Evolutionary conservation across 1,284 basidiomycete genomes (phyloP).

Genomic region (Ustilago lituana): DNA sequence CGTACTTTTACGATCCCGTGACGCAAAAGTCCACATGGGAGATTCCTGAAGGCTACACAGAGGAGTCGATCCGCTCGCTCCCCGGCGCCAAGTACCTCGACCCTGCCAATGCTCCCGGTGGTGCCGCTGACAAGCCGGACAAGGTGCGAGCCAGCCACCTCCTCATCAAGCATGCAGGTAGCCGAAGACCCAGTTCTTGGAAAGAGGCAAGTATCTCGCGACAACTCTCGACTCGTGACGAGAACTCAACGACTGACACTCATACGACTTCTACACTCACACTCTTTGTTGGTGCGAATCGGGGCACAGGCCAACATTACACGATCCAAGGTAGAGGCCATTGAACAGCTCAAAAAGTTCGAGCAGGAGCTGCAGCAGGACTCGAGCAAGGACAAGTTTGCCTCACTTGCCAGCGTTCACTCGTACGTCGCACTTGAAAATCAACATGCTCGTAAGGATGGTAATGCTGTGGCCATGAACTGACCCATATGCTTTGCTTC

Average conservation of each 20-base stretch:
- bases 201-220: constrained; percentile 50
- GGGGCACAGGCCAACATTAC: constrained; percentile 80
- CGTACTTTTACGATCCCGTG: constrained; percentile 86
- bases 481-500: no score
- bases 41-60: constrained; percentile 75
- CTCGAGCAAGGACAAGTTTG: constrained; percentile 56
- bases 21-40: constrained; percentile 86
- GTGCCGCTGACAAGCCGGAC: constrained; percentile 62
- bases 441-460: no score
- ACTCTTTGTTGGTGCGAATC: no score
- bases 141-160: constrained; percentile 93
- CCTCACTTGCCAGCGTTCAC: constrained; percentile 54
- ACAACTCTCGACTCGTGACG: no score
- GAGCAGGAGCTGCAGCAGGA: constrained; percentile 50
- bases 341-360: constrained; percentile 73
- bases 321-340: constrained; percentile 88
- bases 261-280: no score
- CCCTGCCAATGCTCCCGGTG: constrained; percentile 42
- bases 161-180: constrained; percentile 88
- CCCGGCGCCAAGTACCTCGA: constrained; percentile 61
- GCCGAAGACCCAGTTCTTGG: constrained; percentile 78
- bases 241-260: no score
- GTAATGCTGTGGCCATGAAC: no score
- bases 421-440: constrained; percentile 38
- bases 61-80: constrained; percentile 55